Evolutionary conservation across 75 land plant species (phyloP).

Genomic region (Adiantum capillusveneris): DNA sequence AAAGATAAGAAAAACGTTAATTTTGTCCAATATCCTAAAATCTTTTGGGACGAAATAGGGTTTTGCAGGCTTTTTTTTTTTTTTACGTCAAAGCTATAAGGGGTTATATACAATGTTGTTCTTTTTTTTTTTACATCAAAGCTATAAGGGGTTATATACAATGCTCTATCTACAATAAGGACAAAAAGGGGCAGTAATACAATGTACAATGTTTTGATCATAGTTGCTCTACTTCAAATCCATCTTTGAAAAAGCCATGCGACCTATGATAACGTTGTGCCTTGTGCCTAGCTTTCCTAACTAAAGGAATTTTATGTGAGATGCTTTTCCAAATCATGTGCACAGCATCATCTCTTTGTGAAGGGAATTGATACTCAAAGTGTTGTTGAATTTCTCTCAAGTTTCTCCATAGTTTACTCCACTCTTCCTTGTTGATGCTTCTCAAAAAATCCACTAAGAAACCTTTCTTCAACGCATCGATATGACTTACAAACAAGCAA

Average conservation of each 20-base stretch:
- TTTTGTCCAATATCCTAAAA: no score
- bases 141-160: no score
- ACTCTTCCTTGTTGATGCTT: slow-evolving; percentile 41
- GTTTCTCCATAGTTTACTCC: slow-evolving; percentile 71
- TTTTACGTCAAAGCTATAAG: no score
- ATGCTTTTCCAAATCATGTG: slow-evolving; percentile 92
- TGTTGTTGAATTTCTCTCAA: slow-evolving; percentile 45
- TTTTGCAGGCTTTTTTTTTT: no score
- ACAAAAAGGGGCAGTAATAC: no score
- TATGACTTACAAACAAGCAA: slow-evolving; percentile 57
- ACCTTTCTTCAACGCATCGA: slow-evolving; percentile 55
- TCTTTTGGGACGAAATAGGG: no score
- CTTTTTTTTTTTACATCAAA: no score
- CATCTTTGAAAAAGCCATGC: not conserved
- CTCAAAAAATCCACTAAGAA: slow-evolving; percentile 52
- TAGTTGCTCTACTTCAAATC: no score
- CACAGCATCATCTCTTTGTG: slow-evolving; percentile 65
- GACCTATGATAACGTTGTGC: slow-evolving; percentile 32
- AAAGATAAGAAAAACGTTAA: no score
- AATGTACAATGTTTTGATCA: not conserved
- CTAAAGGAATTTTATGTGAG: slow-evolving; percentile 40
- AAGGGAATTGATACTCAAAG: slow-evolving; percentile 71
- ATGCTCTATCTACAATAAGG: no score
- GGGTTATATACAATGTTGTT: no score
- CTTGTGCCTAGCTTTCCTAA: slow-evolving; percentile 33